Evolutionary conservation across 768 basidiomycete species (phyloP).

Genomic region (Leucosporidium yakuticum): DNA sequence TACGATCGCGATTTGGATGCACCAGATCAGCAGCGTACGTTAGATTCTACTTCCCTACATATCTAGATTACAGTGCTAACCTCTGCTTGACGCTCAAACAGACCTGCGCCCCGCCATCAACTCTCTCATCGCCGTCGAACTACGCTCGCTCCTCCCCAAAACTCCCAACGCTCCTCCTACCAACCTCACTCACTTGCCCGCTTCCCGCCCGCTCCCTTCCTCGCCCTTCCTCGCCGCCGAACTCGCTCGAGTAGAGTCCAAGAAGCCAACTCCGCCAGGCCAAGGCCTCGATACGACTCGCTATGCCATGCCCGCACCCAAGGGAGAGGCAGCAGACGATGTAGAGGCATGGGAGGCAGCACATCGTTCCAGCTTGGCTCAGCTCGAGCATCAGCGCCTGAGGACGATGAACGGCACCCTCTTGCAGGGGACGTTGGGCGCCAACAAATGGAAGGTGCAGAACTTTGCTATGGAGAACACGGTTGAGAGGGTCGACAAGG

Average conservation of each 20-base stretch:
- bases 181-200: conserved; percentile 27
- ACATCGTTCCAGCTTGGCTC: conserved; percentile 23
- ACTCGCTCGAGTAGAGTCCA: conserved; percentile 27
- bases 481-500: conserved; percentile 25
- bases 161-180: conserved; percentile 6
- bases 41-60: too few relatives aligned
- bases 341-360: conserved; percentile 33
- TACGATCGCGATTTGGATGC: conserved; percentile 6
- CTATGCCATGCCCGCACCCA: conserved; percentile 30
- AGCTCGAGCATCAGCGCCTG: conserved; percentile 35
- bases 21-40: neutral
- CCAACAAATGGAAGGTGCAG: conserved; percentile 32
- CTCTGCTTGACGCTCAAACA: neutral
- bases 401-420: conserved; percentile 28
- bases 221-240: conserved; percentile 27
- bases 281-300: conserved; percentile 32
- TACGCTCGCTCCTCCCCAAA: conserved; percentile 30
- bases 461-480: conserved; percentile 35
- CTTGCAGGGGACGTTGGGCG: conserved; percentile 21
- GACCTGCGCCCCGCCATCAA: conserved; percentile 30
- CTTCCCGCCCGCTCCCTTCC: conserved; percentile 15
- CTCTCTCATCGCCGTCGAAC: conserved; percentile 31
- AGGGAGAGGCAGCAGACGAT: neutral
- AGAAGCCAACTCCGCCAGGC: conserved; percentile 11
- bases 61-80: too few relatives aligned